Base-by-base conservation (phyloP, 1,284 basidiomycete genomes). In the Leccinum holopus region DNA sequence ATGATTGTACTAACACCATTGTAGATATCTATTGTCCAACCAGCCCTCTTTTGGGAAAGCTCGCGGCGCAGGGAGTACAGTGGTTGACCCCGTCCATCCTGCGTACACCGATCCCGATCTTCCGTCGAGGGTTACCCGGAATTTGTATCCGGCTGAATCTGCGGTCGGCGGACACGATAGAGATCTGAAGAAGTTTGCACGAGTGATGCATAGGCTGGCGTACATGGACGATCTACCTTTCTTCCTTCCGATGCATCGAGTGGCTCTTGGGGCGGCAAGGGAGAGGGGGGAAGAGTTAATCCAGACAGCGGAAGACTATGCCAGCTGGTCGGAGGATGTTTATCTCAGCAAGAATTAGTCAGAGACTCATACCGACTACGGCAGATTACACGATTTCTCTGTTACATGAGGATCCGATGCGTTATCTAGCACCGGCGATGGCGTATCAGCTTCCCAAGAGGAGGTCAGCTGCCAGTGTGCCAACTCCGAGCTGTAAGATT, bases 281-380 rank as follows among this genome's bases (percentile, higher is more conserved):
- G 53, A 44, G 30, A 75, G 35, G 39, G 72, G 72, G 25, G 56
- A 75, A 14, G 61, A n/a, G 39, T 65, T 74, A 5, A 70, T 75
- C 25, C 63, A 52, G 37, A 37, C 70, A 12, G 73, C 64, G 30
- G 64, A 74, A 58, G 61, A 73, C 57, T 75, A 68, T n/a, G 69
- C 69, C 32, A 65, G 61, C 58, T 72, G 73, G 73, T 75, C 73
- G 7, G 65, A 75, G 37, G 62, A 72, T 57, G 58, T 75, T 58
- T 72, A 72, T 57, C 64, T 57, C 32, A 52, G 11, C 44, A 47
- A 47, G 44, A 47, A 47, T 21, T 47, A 47, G 18, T 16, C 35
- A 2, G 33, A 35, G 33, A 35, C 65, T 33, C 33, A 5, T 33
- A 33, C 10, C 4, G 32, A 11, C 32, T 33, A 10, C 10, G 10